Evolutionary conservation across 2,329 filamentous ascomycete species (phyloP), one percentile per base, ranked within the genome.

Genomic region (Ophiocordyceps camponoti-leonardi): DNA sequence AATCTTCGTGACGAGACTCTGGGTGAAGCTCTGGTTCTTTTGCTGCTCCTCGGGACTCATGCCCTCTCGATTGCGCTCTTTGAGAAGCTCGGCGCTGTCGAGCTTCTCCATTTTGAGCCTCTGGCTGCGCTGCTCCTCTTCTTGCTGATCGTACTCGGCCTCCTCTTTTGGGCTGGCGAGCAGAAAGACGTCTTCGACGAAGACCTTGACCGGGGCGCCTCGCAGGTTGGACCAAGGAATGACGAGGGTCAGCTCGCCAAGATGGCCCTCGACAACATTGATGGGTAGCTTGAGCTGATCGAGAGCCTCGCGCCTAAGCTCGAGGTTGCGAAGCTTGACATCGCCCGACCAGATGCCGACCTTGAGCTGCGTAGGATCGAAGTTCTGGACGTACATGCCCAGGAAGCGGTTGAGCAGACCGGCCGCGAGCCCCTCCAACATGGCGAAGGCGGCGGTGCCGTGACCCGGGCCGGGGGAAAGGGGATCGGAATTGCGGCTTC

Each of bases 301-400:
- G 52, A 99, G 81, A 18, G 92, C 92, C 71, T 98, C 92, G 48
- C 85, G 79, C 46, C 88, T 86, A 43, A 99, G 75, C 67, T 98
- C 85, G 48, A 99, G 80, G 57, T 98, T 81, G 49, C 81, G 81
- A 42, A 99, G 74, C 67, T 94, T 94, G 57, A 98, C 92, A 68
- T 99, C 92, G 56, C 93, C 92, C 20, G 86, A 94, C 92, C 90
- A 98, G 58, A 98, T 98, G 51, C 93, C 92, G 51, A 98, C 88
- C 61, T 98, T 98, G 53, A 99, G 75, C 69, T 98, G 92, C 58
- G 86, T 83, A 46, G 92, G 86, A 65, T 99, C 92, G 62, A 99
- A 98, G 67, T 98, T 96, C 75, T 94, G 88, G 65, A 99, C 90
- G 65, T 98, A 98, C 83, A 96, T 94, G 74, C 92, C 93, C 77